Evolutionary conservation across 2,329 filamentous ascomycete species (phyloP).

Genomic region (Fusarium sarcochroum): DNA sequence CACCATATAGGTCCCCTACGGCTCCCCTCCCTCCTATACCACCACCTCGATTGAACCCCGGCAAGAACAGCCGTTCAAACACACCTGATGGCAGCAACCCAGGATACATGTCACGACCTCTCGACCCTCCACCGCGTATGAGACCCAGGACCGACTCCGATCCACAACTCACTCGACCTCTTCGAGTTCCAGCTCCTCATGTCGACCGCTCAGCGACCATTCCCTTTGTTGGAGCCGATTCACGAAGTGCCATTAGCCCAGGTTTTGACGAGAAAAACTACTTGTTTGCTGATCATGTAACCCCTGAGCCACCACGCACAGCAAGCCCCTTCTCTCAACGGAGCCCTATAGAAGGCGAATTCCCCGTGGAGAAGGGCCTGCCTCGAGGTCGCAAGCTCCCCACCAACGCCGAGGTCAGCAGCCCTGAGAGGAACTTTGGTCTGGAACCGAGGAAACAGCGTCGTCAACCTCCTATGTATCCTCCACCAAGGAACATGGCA

Average conservation of each 20-base stretch:
- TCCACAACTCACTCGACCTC: constrained; percentile 43
- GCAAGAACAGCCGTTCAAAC: constrained; percentile 24
- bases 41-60: constrained; percentile 30
- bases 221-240: constrained; percentile 14
- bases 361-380: constrained; percentile 53
- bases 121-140: constrained; percentile 48
- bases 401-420: constrained; percentile 13
- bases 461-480: constrained; percentile 44
- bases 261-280: constrained; percentile 42
- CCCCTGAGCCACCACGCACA: constrained; percentile 38
- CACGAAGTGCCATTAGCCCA: constrained; percentile 45
- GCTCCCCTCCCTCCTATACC: constrained; percentile 31
- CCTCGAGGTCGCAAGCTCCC: constrained; percentile 53
- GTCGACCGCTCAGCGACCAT: constrained; percentile 33
- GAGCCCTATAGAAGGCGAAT: constrained; percentile 52
- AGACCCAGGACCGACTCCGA: constrained; percentile 47
- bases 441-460: constrained; percentile 42
- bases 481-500: constrained; percentile 30
- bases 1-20: constrained; percentile 31
- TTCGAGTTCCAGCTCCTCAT: constrained; percentile 43
- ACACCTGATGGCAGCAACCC: constrained; percentile 11
- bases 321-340: constrained; percentile 49
- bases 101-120: constrained; percentile 42
- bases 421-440: constrained; percentile 21
- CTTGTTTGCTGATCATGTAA: constrained; percentile 26